phyloP scores from a whole-genome alignment of 352 stramenopile genomes.

The Globisporangium abappressorium region DNA sequence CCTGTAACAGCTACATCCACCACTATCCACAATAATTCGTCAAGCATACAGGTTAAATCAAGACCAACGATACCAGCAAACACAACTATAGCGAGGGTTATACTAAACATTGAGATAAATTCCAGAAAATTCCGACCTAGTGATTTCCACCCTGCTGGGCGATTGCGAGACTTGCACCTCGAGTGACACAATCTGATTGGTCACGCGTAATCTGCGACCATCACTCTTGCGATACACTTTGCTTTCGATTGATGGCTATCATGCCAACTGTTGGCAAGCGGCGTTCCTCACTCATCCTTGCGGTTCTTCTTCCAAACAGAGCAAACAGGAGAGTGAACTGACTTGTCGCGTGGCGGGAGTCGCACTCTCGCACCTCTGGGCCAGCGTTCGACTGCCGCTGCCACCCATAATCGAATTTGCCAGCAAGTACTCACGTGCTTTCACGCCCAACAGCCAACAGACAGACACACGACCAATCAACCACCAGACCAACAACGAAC shows the following conservation, averaged over 20 bases:
- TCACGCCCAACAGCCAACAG: background rate
- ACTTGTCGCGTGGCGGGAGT: background rate
- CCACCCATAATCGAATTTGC: slow-evolving; percentile 2
- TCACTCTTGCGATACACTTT: background rate
- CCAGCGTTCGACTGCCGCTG: background rate
- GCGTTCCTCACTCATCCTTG: background rate
- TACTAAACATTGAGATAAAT: background rate
- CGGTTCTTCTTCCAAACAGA: background rate
- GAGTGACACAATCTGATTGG: slow-evolving; percentile 6
- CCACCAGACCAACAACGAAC: background rate
- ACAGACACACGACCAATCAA: background rate
- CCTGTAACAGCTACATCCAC: background rate
- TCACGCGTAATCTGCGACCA: slow-evolving; percentile 2
- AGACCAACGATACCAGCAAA: too few relatives aligned
- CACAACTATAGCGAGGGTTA: background rate
- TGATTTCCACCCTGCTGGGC: background rate
- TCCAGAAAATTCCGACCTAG: background rate
- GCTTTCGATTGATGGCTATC: background rate
- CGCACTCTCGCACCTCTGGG: background rate
- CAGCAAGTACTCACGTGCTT: background rate
- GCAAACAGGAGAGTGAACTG: background rate
- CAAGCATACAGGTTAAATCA: too few relatives aligned
- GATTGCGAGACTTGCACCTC: background rate
- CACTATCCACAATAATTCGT: background rate
- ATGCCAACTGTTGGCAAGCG: background rate